Evolutionary conservation across 176 grass and related monocot species (phyloP), one percentile per base, ranked within the genome.

Genomic region (Metroxylon sagu): DNA sequence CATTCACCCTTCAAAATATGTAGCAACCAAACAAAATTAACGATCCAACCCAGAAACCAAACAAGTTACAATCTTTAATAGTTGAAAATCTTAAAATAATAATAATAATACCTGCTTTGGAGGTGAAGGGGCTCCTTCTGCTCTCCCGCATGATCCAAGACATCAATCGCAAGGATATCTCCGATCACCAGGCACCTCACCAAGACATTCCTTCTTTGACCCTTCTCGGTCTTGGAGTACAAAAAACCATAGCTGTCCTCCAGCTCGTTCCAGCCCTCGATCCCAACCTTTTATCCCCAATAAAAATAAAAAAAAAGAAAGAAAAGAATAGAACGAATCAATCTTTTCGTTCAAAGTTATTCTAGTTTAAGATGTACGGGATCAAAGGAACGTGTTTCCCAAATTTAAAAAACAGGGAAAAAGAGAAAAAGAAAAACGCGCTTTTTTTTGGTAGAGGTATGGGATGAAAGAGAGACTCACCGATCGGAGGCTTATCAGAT

Each of bases 201-300:
- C 21, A 91, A 58, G 30, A 85, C 65, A 1, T 19, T 58, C 60
- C 75, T 83, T 69, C 85, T 91, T 58, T 66, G 75, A 52, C 79
- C 66, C 21, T 79, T 82, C 53, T 83, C 92, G 53, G 79, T 75
- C 76, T 91, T 97, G 19, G 16, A 50, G 19, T 92, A 92, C 29
- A 88, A 50, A 56, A 97, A 97, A 7, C 77, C 87, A 39, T 91
- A 91, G 14, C 73, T 72, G 49, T 80, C 77, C 7, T 91, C 84
- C 75, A 88, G 68, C 52, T 31, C 65, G 43, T 88, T 88, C 93
- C 93, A 97, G 31, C 93, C 85, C 67, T 95, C 85, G 3, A 77
- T 75, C 3, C 62, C 84, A 26, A 97, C 81, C 49, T 92, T 87
- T 48, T 17, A 56, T 97, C 84, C 0, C 79, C 72, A 3, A 28